A percentile compares a stretch with the other conserved stretches of the same genome.
Conservation (phyloP, 495 filamentous ascomycete genomes). For the Aspergillus nanangensis region DNA sequence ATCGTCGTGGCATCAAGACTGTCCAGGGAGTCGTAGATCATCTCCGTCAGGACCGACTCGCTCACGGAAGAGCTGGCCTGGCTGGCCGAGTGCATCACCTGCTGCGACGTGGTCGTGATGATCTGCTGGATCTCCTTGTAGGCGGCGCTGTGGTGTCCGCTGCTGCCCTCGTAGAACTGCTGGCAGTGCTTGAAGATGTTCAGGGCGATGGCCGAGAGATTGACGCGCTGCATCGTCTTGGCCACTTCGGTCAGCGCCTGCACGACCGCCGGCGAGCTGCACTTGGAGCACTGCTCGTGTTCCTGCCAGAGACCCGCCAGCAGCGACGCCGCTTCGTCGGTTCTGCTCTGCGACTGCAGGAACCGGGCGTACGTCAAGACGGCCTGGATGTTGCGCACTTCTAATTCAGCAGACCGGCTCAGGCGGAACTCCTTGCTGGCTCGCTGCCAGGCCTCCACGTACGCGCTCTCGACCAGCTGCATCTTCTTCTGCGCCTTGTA, state of each 20-base stretch:
- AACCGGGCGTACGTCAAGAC: constrained; percentile 29
- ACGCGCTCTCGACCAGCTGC: constrained; percentile 23
- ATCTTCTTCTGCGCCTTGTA: constrained; percentile 18
- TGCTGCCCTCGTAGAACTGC: constrained; percentile 12
- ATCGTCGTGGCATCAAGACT: constrained; percentile 23
- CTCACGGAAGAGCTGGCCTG: constrained; percentile 17
- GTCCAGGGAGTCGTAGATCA: constrained; percentile 22
- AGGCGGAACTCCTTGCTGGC: constrained; percentile 25
- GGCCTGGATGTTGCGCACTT: constrained; percentile 25
- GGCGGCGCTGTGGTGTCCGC: constrained; percentile 19
- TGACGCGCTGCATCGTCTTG: constrained; percentile 29
- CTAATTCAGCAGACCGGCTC: constrained; percentile 25
- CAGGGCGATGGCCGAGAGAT: constrained; percentile 25
- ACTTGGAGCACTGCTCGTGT: constrained; percentile 22
- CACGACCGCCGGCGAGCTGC: constrained; percentile 19
- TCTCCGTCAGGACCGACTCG: constrained; percentile 28
- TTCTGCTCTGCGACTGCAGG: constrained; percentile 23
- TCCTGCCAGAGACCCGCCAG: constrained; percentile 34
- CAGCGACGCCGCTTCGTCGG: constrained; percentile 29
- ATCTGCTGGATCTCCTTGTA: constrained; percentile 25
- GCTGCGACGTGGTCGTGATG: constrained; percentile 14
- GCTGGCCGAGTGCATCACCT: constrained; percentile 20
- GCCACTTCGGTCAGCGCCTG: constrained; percentile 29
- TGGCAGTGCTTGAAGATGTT: constrained; percentile 30
- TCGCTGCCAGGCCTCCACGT: constrained; percentile 34